These are phyloP conservation scores for Suhomyces yuchorum DNA, from an alignment of 1,139 yeast genomes.

Conservation along the genomic window DNA sequence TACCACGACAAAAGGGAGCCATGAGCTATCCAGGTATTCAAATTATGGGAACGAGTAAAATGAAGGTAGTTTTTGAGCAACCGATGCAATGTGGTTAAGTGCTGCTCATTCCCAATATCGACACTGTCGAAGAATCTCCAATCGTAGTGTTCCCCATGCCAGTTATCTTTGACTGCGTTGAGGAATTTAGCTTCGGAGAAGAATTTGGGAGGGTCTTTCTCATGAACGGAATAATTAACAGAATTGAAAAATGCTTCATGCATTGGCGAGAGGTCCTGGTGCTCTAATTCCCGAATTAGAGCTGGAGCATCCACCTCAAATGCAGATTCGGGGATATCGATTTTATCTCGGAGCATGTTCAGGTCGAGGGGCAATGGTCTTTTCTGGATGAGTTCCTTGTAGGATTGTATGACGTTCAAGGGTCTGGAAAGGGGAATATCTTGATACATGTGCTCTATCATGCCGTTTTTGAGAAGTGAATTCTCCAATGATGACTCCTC, in stretches of 20 bases:
- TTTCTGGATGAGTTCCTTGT: conserved; percentile 14
- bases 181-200: conserved; percentile 36
- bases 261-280: background rate
- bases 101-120: conserved; percentile 31
- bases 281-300: conserved; percentile 14
- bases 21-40: conserved; percentile 46
- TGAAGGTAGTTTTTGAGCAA: conserved; percentile 34
- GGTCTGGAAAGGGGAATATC: background rate
- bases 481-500: conserved; percentile 21
- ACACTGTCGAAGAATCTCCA: conserved; percentile 42
- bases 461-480: conserved; percentile 30
- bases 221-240: conserved; percentile 11
- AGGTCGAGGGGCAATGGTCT: conserved; percentile 11
- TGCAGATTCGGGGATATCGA: conserved; percentile 17
- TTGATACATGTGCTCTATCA: conserved; percentile 22
- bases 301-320: conserved; percentile 20
- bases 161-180: conserved; percentile 19
- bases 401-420: conserved; percentile 21
- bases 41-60: conserved; percentile 32
- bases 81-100: conserved; percentile 30
- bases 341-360: conserved; percentile 9
- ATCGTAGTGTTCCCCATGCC: conserved; percentile 48
- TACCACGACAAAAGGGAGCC: conserved; percentile 34
- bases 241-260: conserved; percentile 24
- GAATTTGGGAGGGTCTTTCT: conserved; percentile 30